Conservation (phyloP, 441 rosid genomes). For the Flueggea neowawraea region DNA sequence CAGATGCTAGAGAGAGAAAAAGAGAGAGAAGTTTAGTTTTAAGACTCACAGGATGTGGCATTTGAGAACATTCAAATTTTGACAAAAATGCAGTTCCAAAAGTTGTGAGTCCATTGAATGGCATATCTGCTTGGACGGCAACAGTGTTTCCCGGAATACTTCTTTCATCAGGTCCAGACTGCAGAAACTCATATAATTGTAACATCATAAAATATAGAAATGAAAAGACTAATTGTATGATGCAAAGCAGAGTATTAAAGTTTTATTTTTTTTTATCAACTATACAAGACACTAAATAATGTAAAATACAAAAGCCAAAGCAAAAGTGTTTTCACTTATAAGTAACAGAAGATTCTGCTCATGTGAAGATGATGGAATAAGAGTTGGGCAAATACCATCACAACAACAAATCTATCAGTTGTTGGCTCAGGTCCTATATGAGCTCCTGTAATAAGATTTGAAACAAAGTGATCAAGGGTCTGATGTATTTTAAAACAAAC, state of each 20-base stretch:
- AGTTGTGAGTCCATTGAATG: conserved; percentile 85
- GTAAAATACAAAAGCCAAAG: too few relatives aligned
- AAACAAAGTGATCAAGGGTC: conserved; percentile 6
- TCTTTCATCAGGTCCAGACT: conserved; percentile 97
- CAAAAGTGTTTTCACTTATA: neutral
- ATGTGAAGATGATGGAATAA: conserved; percentile 5
- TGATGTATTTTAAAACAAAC: neutral
- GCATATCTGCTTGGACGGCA: conserved; percentile 99
- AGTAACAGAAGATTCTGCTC: neutral
- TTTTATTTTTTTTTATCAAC: too few relatives aligned
- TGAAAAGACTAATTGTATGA: neutral
- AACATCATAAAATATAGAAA: neutral
- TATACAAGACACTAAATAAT: too few relatives aligned
- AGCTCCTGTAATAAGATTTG: conserved; percentile 58
- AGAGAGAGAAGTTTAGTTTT: conserved; percentile 8
- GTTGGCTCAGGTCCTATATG: conserved; percentile 99
- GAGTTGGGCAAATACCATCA: conserved; percentile 55
- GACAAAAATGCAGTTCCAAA: conserved; percentile 97
- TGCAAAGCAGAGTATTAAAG: neutral
- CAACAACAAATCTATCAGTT: conserved; percentile 96
- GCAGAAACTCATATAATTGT: conserved; percentile 21
- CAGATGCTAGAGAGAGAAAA: conserved; percentile 6
- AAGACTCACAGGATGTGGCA: conserved; percentile 91
- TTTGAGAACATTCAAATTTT: conserved; percentile 96
- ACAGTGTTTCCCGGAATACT: conserved; percentile 95